Conservation (phyloP, 768 basidiomycete genomes). For the Termitomyces bulborhizus region DNA sequence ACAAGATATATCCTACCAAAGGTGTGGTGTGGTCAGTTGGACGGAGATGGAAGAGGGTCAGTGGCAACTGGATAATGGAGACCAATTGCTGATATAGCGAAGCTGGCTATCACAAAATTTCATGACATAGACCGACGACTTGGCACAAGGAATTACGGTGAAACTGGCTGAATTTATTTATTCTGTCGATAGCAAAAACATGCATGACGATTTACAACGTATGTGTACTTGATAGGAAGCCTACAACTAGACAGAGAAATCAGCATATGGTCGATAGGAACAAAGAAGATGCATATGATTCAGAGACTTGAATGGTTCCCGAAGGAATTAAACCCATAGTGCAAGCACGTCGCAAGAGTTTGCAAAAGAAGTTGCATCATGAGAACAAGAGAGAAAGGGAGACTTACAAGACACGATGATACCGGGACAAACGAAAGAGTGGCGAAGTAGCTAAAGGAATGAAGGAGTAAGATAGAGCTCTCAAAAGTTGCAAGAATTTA, state of each 20-base stretch:
- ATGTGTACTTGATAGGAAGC: background rate
- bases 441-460: background rate
- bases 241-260: background rate
- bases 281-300: conserved; percentile 14
- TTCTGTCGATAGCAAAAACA: background rate
- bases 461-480: background rate
- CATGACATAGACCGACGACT: background rate
- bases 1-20: too few relatives aligned
- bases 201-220: background rate
- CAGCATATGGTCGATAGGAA: background rate
- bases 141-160: background rate
- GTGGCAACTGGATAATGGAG: too few relatives aligned
- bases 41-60: too few relatives aligned
- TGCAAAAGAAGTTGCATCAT: conserved; percentile 41
- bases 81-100: too few relatives aligned
- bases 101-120: background rate
- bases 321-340: conserved; percentile 58
- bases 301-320: conserved; percentile 85
- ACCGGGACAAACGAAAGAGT: background rate
- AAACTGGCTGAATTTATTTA: background rate
- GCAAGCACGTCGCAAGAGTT: conserved; percentile 52
- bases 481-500: background rate
- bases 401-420: conserved; percentile 19
- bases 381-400: conserved; percentile 1
- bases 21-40: too few relatives aligned